Base-by-base conservation (phyloP, 1,284 basidiomycete genomes). In the Leccinum proliferum region DNA sequence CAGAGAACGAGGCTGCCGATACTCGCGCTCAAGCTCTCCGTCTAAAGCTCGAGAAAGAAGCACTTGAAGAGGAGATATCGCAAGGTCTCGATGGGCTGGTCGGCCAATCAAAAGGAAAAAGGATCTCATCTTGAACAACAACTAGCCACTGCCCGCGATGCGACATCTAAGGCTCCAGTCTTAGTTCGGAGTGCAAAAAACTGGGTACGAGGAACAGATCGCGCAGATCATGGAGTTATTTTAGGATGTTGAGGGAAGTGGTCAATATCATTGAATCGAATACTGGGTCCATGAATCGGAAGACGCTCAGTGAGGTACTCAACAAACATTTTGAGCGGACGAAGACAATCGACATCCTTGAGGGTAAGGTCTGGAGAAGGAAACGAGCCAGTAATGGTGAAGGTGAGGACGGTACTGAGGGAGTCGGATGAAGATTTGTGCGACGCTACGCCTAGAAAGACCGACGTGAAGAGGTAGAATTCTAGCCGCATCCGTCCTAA, bases 181-280 rank as follows among this genome's bases (percentile, higher is more conserved):
- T 21, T 91, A 95, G 72, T 79, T 98, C 67, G 88, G 87, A 64
- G 84, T 85, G 57, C 93, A 96, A 79, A 92, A 90, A 72, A 77
- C 79, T 39, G 87, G 86, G 10, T 96, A 96, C 71, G 92, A 96
- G 70, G 91, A 94, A 65, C 88, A 89, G 65, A 93, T 98, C 62
- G 82, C 86, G 1, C 92, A 94, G 72, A 95, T 96, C 65, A 86
- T 93, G 79, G 96, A 98, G 74, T 76, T 98, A 18, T 98, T 96
- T 80, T 25, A 84, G 90, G 67, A 96, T 96, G 91, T 80, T 97
- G 57, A 92, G 88, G 72, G 91, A 95, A 69, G 83, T 90, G 56
- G 85, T 90, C 66, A 85, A 88, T 60, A 85, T 90, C 62, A 79
- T 93, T 60, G 90, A 87, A 69, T 79, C 72, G 65, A 81, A 78